phyloP scores from a whole-genome alignment of 495 filamentous ascomycete genomes.

The Neurospora cerealis region DNA sequence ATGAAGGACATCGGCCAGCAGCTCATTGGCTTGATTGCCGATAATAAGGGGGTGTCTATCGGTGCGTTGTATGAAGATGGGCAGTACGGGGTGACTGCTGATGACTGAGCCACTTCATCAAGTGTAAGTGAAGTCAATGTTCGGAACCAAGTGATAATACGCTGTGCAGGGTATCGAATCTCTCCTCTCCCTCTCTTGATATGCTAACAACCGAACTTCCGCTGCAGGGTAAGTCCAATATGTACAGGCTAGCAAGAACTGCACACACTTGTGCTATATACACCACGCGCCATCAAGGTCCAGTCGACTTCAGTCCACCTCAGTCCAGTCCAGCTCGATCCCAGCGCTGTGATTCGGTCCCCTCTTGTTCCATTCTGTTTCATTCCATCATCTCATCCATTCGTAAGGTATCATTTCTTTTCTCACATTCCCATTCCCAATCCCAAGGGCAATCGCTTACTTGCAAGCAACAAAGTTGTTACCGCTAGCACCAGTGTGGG shows the following conservation, averaged over 20 bases:
- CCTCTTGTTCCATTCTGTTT: not conserved
- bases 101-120: slow-evolving; percentile 5
- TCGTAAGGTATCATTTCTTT: not conserved
- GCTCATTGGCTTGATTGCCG: slow-evolving; percentile 64
- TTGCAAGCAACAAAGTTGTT: slow-evolving; percentile 54
- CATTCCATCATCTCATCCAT: not conserved
- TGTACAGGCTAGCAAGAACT: not conserved
- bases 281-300: not conserved
- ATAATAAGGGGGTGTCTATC: slow-evolving; percentile 52
- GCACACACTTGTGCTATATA: not conserved
- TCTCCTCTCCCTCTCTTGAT: not conserved
- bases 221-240: not conserved
- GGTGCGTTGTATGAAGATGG: slow-evolving; percentile 52
- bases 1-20: slow-evolving; percentile 65
- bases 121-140: not conserved
- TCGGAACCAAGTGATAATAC: not conserved
- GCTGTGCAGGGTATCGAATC: not conserved
- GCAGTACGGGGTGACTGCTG: slow-evolving; percentile 15
- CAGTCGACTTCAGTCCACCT: not conserved
- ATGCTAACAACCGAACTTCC: not conserved
- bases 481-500: slow-evolving; percentile 57
- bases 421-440: not conserved
- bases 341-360: not conserved
- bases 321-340: not conserved
- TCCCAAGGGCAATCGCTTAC: not conserved